A percentile compares a stretch with the other conserved stretches of the same genome.
Conservation (phyloP, 2,329 filamentous ascomycete species). For the Fusarium armeniacum region DNA sequence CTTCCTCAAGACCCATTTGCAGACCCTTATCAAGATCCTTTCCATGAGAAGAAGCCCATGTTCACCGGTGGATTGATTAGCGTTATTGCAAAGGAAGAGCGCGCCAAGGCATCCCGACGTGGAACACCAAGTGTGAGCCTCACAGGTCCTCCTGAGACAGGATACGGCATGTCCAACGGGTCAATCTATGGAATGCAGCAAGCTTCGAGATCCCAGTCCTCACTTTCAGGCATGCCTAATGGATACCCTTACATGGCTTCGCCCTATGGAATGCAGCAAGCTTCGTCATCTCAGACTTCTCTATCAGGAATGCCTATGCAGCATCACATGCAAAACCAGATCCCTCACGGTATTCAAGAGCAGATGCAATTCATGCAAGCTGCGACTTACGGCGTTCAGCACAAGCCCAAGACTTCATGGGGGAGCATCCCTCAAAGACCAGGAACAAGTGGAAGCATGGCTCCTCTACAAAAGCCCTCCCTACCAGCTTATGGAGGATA, state of each 20-base stretch:
- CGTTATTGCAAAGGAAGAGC: constrained; percentile 34
- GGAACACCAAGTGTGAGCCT: constrained; percentile 19
- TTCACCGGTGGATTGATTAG: constrained; percentile 34
- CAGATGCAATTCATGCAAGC: constrained; percentile 29
- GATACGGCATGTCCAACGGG: constrained; percentile 4
- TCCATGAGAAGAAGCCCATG: constrained; percentile 19
- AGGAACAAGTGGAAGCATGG: constrained; percentile 4
- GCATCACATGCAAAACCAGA: constrained; percentile 23
- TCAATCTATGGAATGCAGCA: constrained; percentile 25
- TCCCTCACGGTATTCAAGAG: constrained; percentile 19
- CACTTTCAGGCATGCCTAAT: not conserved
- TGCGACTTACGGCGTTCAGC: not conserved
- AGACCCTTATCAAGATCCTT: constrained; percentile 15
- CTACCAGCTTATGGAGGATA: constrained; percentile 32
- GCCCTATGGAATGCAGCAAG: constrained; percentile 26
- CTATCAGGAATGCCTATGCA: constrained; percentile 8
- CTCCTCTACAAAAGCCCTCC: not conserved
- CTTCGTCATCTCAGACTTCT: constrained; percentile 2
- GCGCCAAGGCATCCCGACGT: constrained; percentile 35
- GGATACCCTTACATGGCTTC: constrained; percentile 12
- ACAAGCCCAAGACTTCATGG: constrained; percentile 6
- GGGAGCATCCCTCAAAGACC: not conserved
- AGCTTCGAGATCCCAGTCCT: constrained; percentile 1
- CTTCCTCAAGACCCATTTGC: constrained; percentile 40
- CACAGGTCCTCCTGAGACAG: constrained; percentile 4